Evolutionary conservation across 495 filamentous ascomycete species (phyloP).

Genomic region (Amorphotheca resinae): DNA sequence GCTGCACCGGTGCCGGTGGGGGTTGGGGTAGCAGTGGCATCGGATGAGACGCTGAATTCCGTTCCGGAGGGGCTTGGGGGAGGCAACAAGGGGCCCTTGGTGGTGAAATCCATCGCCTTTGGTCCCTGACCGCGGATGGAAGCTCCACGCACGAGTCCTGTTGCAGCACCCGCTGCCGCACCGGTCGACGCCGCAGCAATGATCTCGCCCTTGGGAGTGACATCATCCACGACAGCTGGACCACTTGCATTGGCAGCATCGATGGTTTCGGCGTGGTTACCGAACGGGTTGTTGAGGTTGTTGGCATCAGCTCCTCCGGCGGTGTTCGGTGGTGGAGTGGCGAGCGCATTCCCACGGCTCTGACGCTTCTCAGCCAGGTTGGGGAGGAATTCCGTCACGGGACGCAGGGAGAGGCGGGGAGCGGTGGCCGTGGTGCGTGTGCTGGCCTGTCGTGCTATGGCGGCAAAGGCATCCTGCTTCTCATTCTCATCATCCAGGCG

Average conservation of each 20-base stretch:
- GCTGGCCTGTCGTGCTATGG: slow-evolving; percentile 30
- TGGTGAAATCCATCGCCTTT: slow-evolving; percentile 32
- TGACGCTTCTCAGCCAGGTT: slow-evolving; percentile 35
- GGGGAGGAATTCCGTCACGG: slow-evolving; percentile 78
- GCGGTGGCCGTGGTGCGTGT: slow-evolving; percentile 39
- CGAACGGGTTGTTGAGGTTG: slow-evolving; percentile 38
- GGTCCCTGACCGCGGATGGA: slow-evolving; percentile 22
- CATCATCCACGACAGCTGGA: slow-evolving; percentile 9
- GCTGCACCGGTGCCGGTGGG: slow-evolving; percentile 34
- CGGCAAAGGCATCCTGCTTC: slow-evolving; percentile 25
- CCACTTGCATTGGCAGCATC: slow-evolving; percentile 18
- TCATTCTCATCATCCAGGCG: slow-evolving; percentile 46
- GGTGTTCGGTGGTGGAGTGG: slow-evolving; percentile 15
- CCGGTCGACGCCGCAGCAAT: slow-evolving; percentile 31
- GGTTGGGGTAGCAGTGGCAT: slow-evolving; percentile 33
- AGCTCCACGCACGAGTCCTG: slow-evolving; percentile 17
- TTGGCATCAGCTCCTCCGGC: slow-evolving; percentile 1
- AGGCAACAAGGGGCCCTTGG: slow-evolving; percentile 20
- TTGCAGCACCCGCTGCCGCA: slow-evolving; percentile 19
- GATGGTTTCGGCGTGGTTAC: slow-evolving; percentile 29
- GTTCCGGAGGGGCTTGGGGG: slow-evolving; percentile 45
- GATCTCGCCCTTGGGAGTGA: slow-evolving; percentile 15
- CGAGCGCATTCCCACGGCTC: slow-evolving; percentile 33
- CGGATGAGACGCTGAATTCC: slow-evolving; percentile 42
- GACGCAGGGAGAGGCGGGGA: slow-evolving; percentile 72